A percentile compares a stretch with the other conserved stretches of the same genome.
These are phyloP conservation scores for Hypoxylon sp. DNA, from an alignment of 2,329 filamentous ascomycete genomes.

Conservation along the genomic window DNA sequence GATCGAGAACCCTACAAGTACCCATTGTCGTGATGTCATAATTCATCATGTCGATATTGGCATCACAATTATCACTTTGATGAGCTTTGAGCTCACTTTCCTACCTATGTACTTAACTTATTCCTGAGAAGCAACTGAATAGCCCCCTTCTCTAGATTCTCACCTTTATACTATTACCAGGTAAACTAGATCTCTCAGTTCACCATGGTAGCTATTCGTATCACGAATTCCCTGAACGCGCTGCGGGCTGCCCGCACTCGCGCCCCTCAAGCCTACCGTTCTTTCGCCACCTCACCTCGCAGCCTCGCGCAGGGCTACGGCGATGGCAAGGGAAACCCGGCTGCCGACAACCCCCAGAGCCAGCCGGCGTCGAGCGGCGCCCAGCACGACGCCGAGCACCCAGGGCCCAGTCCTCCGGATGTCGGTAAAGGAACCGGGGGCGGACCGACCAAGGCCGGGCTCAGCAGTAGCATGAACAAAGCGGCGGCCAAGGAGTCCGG, in stretches of 20 bases:
- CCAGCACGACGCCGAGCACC: conserved; percentile 52
- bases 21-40: conserved; percentile 40
- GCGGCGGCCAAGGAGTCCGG: conserved; percentile 27
- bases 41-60: conserved; percentile 35
- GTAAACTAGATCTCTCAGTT: neutral
- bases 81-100: conserved; percentile 4
- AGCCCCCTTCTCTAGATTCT: conserved; percentile 5
- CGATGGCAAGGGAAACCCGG: conserved; percentile 50
- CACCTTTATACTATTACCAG: neutral
- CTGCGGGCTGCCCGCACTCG: conserved; percentile 34
- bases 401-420: conserved; percentile 51
- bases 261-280: conserved; percentile 35
- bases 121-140: neutral
- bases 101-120: neutral
- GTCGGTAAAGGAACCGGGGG: conserved; percentile 51
- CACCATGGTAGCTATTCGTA: conserved; percentile 43
- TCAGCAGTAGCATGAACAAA: conserved; percentile 38
- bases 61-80: conserved; percentile 18
- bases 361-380: conserved; percentile 46
- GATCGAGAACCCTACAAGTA: conserved; percentile 13
- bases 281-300: conserved; percentile 36
- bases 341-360: conserved; percentile 47
- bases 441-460: conserved; percentile 46
- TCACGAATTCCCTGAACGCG: conserved; percentile 38
- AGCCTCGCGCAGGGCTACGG: conserved; percentile 49